Evolutionary conservation across 768 basidiomycete species (phyloP), one percentile per base, ranked within the genome.

Genomic region (Floccularia luteovirens): DNA sequence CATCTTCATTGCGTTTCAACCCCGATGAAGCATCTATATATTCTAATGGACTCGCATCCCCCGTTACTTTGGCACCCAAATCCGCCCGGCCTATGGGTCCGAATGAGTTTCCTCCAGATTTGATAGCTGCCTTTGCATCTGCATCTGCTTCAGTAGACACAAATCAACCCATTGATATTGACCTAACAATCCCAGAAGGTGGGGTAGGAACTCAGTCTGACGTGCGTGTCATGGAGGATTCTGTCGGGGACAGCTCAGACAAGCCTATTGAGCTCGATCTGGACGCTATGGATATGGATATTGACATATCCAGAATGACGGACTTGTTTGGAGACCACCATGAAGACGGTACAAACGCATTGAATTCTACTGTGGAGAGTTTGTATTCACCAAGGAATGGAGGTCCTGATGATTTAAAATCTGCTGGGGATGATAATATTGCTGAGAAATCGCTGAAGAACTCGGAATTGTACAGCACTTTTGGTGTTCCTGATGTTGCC

Each of bases 231-330:
- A 39, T 68, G 22, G 61, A 69, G 45, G 27, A 61, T 6, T 43
- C 52, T 22, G 52, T 70, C 12, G 82, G 86, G 11, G 79, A 62
- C 51, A 82, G 80, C 4, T 82, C 76, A 1, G 86, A 90, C 54
- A 83, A 84, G 55, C 85, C 87, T 14, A 88, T 89, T 42, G 86
- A 87, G 51, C 69, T 89, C 19, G 84, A 89, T 54, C 50, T 89
- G 40, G 84, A 87, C 33, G 48, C 50, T 37, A 77, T 81, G 57
- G 80, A 85, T 36, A 77, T 81, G 57, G 80, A 85, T 47, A 74
- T 82, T 38, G 77, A 79, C 52, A 79, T 79, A 67, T 52, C 69
- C 28, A 52, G 50, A 19, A 70, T 72, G 66, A 63, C 62, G 4
- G 70, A 73, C 49, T 58, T 82, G 11, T 84, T 82, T 48, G 75